Evolutionary conservation across 1,139 yeast genomes (phyloP), one percentile per base, ranked within the genome.

Genomic region (Lodderomyces orthopsilosis): DNA sequence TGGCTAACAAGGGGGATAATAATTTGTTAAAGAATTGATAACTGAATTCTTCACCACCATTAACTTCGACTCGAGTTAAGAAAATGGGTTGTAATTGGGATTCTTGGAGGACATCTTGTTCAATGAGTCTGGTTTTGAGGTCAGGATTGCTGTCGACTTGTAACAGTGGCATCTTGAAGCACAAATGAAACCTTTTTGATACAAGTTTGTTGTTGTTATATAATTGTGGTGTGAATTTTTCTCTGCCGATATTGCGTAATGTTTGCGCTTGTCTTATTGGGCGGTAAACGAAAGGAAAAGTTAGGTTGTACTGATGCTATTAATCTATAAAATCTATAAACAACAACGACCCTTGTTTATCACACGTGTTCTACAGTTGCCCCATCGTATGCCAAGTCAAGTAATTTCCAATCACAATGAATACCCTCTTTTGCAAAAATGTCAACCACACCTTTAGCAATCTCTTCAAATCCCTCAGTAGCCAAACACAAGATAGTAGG

Each of bases 401-500:
- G 75, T 44, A 93, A 66, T 59, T 85, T 82, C 95, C 96, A 90
- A 40, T 75, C 68, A 61, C 97, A 90, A 35, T 73, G 64, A 47
- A 93, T 87, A 35, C 77, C 73, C 52, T 85, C 83, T 53, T 78
- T 69, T 43, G 74, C 66, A 63, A 93, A 91, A 44, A 89, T 77
- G 40, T 68, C 67, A 45, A 89, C 75, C 51, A 93, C 90, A 44
- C 81, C 86, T 3, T 64, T 59, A 18, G 98, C 96, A 55, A 93
- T 90, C n/a, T 68, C 74, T 9, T 90, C 96, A 57, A 81, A 93
- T 58, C 87, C 85, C 14, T 79, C 85, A 5, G 96, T 90, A 10
- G 98, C 98, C 51, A 93, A 75, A 43, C 96, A 95, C 54, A 93
- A 72, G 45, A 93, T 91, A 17, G 98, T 93, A 43, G 98, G 98